These are phyloP conservation scores for Ilyonectria destructans DNA, from an alignment of 2,329 filamentous ascomycete genomes.

Conservation along the genomic window DNA sequence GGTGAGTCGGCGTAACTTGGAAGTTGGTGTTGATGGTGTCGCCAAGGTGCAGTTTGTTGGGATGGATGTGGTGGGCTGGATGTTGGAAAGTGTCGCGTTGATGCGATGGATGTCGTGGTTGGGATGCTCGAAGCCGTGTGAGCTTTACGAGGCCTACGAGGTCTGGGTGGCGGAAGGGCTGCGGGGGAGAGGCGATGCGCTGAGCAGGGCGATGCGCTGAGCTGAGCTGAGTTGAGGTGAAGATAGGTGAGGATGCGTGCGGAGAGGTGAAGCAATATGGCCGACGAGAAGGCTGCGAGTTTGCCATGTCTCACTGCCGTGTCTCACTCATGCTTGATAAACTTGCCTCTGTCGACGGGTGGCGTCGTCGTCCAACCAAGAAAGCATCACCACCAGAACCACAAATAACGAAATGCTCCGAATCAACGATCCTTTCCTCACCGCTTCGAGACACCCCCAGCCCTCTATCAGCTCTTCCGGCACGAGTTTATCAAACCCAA, in stretches of 20 bases:
- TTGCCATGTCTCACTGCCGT: slow-evolving; percentile 5
- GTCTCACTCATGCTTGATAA: slow-evolving; percentile 1
- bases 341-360: not conserved
- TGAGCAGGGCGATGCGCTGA: no score
- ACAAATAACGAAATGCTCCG: not conserved
- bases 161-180: not conserved
- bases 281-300: slow-evolving; percentile 4
- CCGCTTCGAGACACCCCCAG: not conserved
- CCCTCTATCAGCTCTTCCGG: not conserved
- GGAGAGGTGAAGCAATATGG: not conserved
- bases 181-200: not conserved
- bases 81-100: not conserved
- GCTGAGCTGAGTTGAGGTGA: slow-evolving; percentile 14
- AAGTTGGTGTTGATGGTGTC: slow-evolving; percentile 1
- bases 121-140: not conserved
- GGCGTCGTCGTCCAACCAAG: slow-evolving; percentile 5
- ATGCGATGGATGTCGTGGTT: slow-evolving; percentile 3
- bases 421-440: not conserved
- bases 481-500: not conserved
- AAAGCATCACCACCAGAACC: not conserved
- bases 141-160: not conserved
- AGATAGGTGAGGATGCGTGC: not conserved
- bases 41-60: not conserved
- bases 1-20: not conserved
- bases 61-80: not conserved